Evolutionary conservation across 805 yeast species (phyloP).

Genomic region (Myxozyma neotropica): DNA sequence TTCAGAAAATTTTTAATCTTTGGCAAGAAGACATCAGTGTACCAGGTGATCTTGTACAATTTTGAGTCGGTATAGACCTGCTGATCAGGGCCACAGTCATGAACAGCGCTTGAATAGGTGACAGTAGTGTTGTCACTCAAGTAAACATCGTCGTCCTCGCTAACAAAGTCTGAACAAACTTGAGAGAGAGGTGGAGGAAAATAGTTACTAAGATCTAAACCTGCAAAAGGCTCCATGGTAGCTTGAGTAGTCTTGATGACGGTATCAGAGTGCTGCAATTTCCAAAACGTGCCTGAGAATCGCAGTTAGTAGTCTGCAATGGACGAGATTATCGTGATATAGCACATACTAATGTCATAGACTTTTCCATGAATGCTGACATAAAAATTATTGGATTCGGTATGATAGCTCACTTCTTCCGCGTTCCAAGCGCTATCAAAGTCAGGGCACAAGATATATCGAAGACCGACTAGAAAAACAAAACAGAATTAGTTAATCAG

Average conservation of each 20-base stretch:
- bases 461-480: slow-evolving; percentile 38
- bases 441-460: slow-evolving; percentile 47
- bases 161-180: slow-evolving; percentile 47
- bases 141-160: slow-evolving; percentile 38
- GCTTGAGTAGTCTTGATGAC: slow-evolving; percentile 41
- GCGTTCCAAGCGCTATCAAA: slow-evolving; percentile 48
- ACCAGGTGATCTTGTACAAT: slow-evolving; percentile 45
- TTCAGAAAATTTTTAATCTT: slow-evolving; percentile 42
- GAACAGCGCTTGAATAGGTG: slow-evolving; percentile 40
- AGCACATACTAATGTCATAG: slow-evolving; percentile 44
- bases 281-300: slow-evolving; percentile 41
- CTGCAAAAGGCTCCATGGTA: slow-evolving; percentile 46
- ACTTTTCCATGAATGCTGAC: slow-evolving; percentile 48
- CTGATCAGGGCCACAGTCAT: slow-evolving; percentile 41
- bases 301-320: background rate
- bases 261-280: slow-evolving; percentile 47
- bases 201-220: slow-evolving; percentile 45
- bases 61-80: slow-evolving; percentile 41
- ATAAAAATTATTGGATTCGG: slow-evolving; percentile 43
- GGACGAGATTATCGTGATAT: background rate
- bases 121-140: slow-evolving; percentile 41
- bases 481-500: too few species aligned
- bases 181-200: slow-evolving; percentile 48
- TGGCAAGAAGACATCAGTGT: slow-evolving; percentile 43
- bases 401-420: slow-evolving; percentile 44